Conservation (phyloP, 148 eudicot genomes). For the Camellia japonica region DNA sequence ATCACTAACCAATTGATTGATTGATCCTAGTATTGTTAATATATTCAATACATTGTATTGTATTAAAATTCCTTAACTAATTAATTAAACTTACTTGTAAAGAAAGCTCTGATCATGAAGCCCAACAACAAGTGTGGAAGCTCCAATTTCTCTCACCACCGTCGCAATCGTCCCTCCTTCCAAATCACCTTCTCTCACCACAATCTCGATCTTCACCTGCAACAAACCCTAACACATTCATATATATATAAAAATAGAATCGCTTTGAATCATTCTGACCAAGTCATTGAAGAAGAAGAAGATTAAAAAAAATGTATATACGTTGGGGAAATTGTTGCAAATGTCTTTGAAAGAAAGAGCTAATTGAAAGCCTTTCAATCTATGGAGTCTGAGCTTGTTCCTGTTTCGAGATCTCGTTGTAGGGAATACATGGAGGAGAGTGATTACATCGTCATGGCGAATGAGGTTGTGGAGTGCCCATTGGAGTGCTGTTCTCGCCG, state of each 20-base stretch:
- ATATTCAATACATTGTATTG: background rate
- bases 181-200: constrained; percentile 78
- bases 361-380: constrained; percentile 69
- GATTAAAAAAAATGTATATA: constrained; percentile 9
- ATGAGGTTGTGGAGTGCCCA: constrained; percentile 81
- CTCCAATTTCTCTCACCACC: constrained; percentile 70
- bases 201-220: constrained; percentile 87
- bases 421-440: constrained; percentile 69
- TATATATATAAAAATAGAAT: background rate
- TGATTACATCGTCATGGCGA: constrained; percentile 67
- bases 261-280: too few species aligned
- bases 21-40: background rate
- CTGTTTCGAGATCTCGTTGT: constrained; percentile 38
- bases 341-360: constrained; percentile 82
- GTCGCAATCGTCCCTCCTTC: constrained; percentile 63
- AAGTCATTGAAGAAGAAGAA: too few species aligned
- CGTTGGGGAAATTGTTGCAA: constrained; percentile 66
- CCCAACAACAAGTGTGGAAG: constrained; percentile 75
- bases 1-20: too few species aligned
- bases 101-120: constrained; percentile 86
- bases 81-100: constrained; percentile 47
- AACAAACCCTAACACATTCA: constrained; percentile 1
- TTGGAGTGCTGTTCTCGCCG: constrained; percentile 64
- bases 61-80: background rate
- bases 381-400: constrained; percentile 51